phyloP scores from a whole-genome alignment of 345 rosid genomes.

The Limnanthes douglasii region DNA sequence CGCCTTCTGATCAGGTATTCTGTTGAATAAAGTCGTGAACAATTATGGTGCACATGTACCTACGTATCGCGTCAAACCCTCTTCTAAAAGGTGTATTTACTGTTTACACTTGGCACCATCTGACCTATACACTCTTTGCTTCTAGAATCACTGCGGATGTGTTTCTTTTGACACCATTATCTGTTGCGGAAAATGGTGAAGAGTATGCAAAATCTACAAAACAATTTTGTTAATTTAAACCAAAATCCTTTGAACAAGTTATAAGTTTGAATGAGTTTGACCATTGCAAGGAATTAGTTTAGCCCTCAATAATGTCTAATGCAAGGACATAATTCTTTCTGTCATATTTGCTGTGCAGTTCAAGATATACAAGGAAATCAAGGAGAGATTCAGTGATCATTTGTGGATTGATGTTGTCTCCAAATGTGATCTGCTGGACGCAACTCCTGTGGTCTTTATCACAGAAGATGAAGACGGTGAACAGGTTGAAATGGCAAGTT shows the following conservation, averaged over 20 bases:
- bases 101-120: not conserved
- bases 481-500: conserved; percentile 34
- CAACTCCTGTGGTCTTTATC: conserved; percentile 32
- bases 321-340: not conserved
- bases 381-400: conserved; percentile 46
- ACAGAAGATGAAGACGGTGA: conserved; percentile 37
- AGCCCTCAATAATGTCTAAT: not conserved
- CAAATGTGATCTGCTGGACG: conserved; percentile 68
- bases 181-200: too few relatives aligned
- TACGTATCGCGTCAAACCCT: too few relatives aligned
- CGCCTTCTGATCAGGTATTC: conserved; percentile 82
- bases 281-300: too few relatives aligned
- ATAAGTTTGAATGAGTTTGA: too few relatives aligned
- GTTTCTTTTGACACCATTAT: too few relatives aligned
- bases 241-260: not conserved
- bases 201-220: not conserved
- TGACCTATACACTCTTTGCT: too few relatives aligned
- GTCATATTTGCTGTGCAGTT: conserved; percentile 26
- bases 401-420: conserved; percentile 86
- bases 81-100: not conserved
- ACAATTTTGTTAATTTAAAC: not conserved
- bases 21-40: not conserved
- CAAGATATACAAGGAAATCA: conserved; percentile 68
- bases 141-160: too few relatives aligned
- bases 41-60: not conserved